Conservation (phyloP, 1,284 basidiomycete species). For the Sporisorium sorghi region DNA sequence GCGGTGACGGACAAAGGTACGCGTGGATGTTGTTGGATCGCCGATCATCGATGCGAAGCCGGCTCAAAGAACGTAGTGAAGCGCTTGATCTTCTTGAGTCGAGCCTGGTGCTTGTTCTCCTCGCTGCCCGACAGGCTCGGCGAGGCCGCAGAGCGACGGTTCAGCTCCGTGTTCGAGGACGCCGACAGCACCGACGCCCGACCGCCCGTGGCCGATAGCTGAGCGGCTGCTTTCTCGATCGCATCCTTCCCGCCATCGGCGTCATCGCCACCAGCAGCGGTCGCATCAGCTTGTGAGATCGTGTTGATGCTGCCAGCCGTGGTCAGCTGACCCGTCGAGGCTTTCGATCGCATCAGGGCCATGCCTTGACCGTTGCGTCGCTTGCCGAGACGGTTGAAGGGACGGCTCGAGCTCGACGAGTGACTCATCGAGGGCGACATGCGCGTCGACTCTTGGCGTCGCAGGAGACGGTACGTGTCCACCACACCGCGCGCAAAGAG, state of each 20-base stretch:
- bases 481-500: constrained; percentile 68
- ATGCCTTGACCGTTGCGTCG: constrained; percentile 36
- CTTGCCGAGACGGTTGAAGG: constrained; percentile 56
- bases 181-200: constrained; percentile 24
- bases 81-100: constrained; percentile 58
- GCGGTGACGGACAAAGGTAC: constrained; percentile 24
- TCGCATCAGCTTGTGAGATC: constrained; percentile 6
- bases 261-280: constrained; percentile 4
- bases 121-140: constrained; percentile 48
- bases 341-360: constrained; percentile 31
- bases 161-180: constrained; percentile 25
- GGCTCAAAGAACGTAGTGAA: constrained; percentile 54
- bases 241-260: constrained; percentile 13
- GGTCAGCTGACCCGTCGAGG: constrained; percentile 33
- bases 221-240: constrained; percentile 22
- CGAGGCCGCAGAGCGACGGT: constrained; percentile 37
- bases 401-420: constrained; percentile 40
- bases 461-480: constrained; percentile 64
- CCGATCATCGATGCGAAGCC: constrained; percentile 34
- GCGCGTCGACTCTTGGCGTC: constrained; percentile 72
- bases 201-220: constrained; percentile 17
- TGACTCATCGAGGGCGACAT: constrained; percentile 41
- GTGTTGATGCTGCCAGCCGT: constrained; percentile 39
- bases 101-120: constrained; percentile 46
- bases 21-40: background rate